These are phyloP conservation scores for Saccharomycopsis sp. DNA, from an alignment of 805 yeast genomes.

Conservation along the genomic window DNA sequence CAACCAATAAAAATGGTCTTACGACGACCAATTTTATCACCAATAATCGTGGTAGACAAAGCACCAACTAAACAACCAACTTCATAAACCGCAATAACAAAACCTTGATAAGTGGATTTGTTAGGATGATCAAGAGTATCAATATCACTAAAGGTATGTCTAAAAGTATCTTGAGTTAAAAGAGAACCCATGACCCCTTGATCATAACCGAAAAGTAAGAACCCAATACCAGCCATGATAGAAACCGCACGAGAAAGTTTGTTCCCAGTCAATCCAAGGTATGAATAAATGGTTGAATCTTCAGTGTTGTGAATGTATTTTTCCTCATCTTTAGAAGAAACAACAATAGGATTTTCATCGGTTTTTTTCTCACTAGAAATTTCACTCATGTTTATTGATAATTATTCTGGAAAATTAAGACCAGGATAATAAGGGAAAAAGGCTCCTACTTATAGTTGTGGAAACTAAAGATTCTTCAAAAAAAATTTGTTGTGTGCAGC, in stretches of 20 bases:
- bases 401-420: no score
- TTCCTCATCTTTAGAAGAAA: background rate
- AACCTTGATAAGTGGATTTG: constrained; percentile 54
- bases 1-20: constrained; percentile 44
- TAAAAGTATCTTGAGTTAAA: constrained; percentile 45
- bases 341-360: background rate
- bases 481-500: background rate
- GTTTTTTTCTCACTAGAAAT: background rate
- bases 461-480: background rate
- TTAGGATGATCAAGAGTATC: constrained; percentile 19
- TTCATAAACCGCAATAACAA: constrained; percentile 40
- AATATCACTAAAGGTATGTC: constrained; percentile 38
- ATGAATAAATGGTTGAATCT: background rate
- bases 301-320: background rate
- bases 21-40: constrained; percentile 59
- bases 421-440: background rate
- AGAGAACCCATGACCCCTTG: constrained; percentile 63
- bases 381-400: background rate
- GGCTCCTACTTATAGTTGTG: background rate
- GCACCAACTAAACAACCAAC: constrained; percentile 69
- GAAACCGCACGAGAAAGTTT: constrained; percentile 10
- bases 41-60: constrained; percentile 40
- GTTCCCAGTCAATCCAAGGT: constrained; percentile 9
- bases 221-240: constrained; percentile 14
- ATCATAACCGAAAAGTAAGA: constrained; percentile 47